These are phyloP conservation scores for Vicia sativa DNA, from an alignment of 306 rosid species.

Conservation along the genomic window DNA sequence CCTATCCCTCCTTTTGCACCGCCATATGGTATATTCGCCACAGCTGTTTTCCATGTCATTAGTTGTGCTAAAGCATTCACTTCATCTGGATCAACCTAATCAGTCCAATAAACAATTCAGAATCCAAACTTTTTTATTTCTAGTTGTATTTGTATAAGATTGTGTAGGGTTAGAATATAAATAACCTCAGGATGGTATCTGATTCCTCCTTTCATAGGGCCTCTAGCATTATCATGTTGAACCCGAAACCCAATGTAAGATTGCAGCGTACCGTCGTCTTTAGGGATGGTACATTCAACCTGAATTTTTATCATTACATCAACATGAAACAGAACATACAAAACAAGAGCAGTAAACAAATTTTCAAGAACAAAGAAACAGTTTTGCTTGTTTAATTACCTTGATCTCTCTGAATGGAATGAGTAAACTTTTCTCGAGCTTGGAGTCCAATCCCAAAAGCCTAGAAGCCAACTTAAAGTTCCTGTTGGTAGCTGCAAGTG, in stretches of 20 bases:
- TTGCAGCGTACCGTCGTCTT: constrained; percentile 82
- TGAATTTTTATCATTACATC: constrained; percentile 34
- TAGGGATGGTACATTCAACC: constrained; percentile 98
- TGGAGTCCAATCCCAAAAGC: constrained; percentile 88
- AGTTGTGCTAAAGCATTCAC: constrained; percentile 96
- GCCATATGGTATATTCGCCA: constrained; percentile 92
- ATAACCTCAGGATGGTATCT: constrained; percentile 98
- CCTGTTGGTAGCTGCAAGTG: constrained; percentile 92
- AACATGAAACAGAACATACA: constrained; percentile 8
- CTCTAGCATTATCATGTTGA: constrained; percentile 99
- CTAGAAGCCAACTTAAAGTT: constrained; percentile 87
- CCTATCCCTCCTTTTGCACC: constrained; percentile 99
- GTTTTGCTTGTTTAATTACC: constrained; percentile 43
- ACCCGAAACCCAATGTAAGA: constrained; percentile 89
- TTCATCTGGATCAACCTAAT: constrained; percentile 96
- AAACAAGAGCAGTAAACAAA: constrained; percentile 8
- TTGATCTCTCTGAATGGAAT: constrained; percentile 97
- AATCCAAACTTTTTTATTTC: background rate
- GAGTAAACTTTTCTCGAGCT: constrained; percentile 87
- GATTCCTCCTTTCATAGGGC: constrained; percentile 99
- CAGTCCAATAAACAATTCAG: constrained; percentile 30
- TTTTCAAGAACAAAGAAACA: constrained; percentile 6
- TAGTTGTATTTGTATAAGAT: no score
- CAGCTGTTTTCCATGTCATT: constrained; percentile 99
- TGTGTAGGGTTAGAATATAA: background rate